Base-by-base conservation (phyloP, 495 filamentous ascomycete genomes). In the Lindgomyces ingoldianus region DNA sequence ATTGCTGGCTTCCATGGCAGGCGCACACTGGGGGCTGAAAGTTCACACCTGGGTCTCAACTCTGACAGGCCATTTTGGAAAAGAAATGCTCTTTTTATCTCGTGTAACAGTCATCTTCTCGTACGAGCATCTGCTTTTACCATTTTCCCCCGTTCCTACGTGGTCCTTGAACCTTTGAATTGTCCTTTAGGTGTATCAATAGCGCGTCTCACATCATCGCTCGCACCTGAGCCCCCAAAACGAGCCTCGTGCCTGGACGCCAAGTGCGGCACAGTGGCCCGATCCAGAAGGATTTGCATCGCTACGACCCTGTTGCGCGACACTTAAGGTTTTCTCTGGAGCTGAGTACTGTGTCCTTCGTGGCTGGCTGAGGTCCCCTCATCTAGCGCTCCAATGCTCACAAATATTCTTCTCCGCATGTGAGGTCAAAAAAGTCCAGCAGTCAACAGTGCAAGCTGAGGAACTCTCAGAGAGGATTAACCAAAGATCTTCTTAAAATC, bases 171-270 rank as follows among this genome's bases (percentile, higher is more conserved):
- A 39, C 6, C 33, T 39, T 14, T 14, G 6, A 6, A 14, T 39
- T 39, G 6, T 14, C 6, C 33, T 14, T 14, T 14, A 6, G 33
- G 33, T 6, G 33, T n/a, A n/a, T 14, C n/a, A 51, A 30, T 27
- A 46, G 16, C 22, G 24, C 3, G 24, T 60, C 57, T 60, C 57
- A 50, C 57, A 42, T 60, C 27, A 60, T 39, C 44, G 16, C n/a
- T 47, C 22, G 9, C 39, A 26, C 27, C 1, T 19, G n/a, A n/a
- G n/a, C 55, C n/a, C 42, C 27, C 14, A 3, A 4, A 44, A 24
- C 4, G 2, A 22, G 33, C 57, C 58, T 62, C 48, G 58, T 62
- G 48, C 58, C 21, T 29, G 21, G 46, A 29, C 1, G 11, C 47
- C 29, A 27, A 39, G 14, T 46, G 55, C 29, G 55, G 55, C 55